phyloP scores from a whole-genome alignment of 2,329 filamentous ascomycete species.

The Colletotrichum trifolii region DNA sequence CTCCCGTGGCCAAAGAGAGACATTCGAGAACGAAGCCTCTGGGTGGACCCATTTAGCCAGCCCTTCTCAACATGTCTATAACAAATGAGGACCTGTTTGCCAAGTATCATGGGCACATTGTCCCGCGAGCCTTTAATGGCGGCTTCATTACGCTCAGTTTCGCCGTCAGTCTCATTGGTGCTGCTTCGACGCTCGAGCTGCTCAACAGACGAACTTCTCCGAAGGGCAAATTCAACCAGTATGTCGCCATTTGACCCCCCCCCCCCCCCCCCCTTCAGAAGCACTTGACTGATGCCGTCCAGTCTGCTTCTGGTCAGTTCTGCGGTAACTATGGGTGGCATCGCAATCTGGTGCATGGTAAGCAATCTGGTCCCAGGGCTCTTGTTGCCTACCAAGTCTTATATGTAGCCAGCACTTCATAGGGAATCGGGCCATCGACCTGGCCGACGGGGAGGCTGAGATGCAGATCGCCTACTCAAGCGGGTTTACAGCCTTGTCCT shows the following conservation, averaged over 20 bases:
- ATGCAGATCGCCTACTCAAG: conserved; percentile 81
- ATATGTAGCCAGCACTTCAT: conserved; percentile 76
- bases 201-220: conserved; percentile 80
- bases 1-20: conserved; percentile 16
- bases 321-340: conserved; percentile 77
- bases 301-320: conserved; percentile 73
- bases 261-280: not conserved
- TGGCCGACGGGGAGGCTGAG: conserved; percentile 69
- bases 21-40: conserved; percentile 21
- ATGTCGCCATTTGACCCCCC: conserved; percentile 42
- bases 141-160: conserved; percentile 79
- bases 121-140: conserved; percentile 62
- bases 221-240: conserved; percentile 77
- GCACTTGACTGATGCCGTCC: conserved; percentile 8
- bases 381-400: conserved; percentile 45
- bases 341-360: conserved; percentile 79
- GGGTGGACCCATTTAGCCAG: conserved; percentile 19
- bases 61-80: conserved; percentile 27
- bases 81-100: conserved; percentile 45
- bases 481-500: conserved; percentile 79
- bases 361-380: conserved; percentile 42
- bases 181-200: conserved; percentile 82
- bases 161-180: conserved; percentile 81
- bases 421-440: conserved; percentile 81
- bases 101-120: conserved; percentile 56